Evolutionary conservation across 1,139 yeast species (phyloP), one percentile per base, ranked within the genome.

Genomic region (Meyerozyma sp.): DNA sequence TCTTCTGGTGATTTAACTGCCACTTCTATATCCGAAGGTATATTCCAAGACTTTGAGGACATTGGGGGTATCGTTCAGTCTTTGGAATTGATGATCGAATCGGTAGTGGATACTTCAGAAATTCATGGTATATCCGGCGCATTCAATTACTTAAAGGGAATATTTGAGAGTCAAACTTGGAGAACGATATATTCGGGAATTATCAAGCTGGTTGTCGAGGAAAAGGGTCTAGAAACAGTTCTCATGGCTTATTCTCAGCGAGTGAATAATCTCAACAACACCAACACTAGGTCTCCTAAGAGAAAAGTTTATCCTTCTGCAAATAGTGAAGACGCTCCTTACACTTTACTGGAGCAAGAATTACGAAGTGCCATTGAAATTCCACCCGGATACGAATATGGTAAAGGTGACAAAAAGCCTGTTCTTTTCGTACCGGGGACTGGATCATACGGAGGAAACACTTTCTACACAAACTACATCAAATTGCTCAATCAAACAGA

Each of bases 271-370:
- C 10, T 29, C 13, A 8, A 29, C 32, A 29, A 29, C 4, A 11
- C n/a, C 32, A 29, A 29, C 32, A 11, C 16, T 11, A 29, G 13
- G 5, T 11, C 16, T 2, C 13, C 32, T 3, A n/a, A 11, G 3
- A 11, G 2, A 8, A 11, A 11, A 8, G 13, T 29, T 10, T 29
- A 7, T 11, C 32, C 32, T 7, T 10, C 10, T 7, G 32, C 32
- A 36, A 54, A 49, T 42, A 50, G 47, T 43, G 49, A 52, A 43
- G 55, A 52, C 40, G 54, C 51, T 30, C 51, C 54, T 53, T 50
- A 52, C 49, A 49, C 52, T 4, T 52, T 52, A 14, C 7, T 11
- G 32, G 32, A 29, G n/a, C 10, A 7, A 11, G 32, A 9, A 11
- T 11, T 29, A 7, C 10, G 32, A 29, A 8, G 16, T 7, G 32